These are phyloP conservation scores for Viola pubescens DNA, from an alignment of 441 rosid genomes.

Conservation along the genomic window DNA sequence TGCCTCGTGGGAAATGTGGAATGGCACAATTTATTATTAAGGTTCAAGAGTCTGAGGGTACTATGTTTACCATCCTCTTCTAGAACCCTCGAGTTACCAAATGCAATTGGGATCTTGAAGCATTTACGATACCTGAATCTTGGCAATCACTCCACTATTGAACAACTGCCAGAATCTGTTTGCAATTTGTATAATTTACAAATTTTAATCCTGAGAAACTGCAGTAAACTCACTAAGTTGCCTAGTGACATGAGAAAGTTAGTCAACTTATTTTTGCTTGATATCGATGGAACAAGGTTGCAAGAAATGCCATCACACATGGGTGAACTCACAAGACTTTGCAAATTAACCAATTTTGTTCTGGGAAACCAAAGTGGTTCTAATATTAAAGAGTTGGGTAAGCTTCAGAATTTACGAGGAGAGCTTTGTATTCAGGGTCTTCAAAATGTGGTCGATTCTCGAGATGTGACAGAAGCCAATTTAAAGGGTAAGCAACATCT, in stretches of 20 bases:
- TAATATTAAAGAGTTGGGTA: constrained; percentile 1
- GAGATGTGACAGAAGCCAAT: constrained; percentile 2
- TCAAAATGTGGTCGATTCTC: not conserved
- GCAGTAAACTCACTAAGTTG: constrained; percentile 12
- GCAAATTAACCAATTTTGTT: not conserved
- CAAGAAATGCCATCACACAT: constrained; percentile 24
- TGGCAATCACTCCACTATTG: not conserved
- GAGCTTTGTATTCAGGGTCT: constrained; percentile 1
- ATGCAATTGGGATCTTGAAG: constrained; percentile 20
- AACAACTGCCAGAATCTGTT: constrained; percentile 19
- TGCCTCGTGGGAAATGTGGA: too few relatives aligned
- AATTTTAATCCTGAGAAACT: constrained; percentile 17
- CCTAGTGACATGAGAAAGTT: constrained; percentile 19
- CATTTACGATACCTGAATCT: constrained; percentile 9
- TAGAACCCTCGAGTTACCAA: not conserved
- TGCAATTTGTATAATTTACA: constrained; percentile 20
- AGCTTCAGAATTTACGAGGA: not conserved
- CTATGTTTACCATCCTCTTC: not conserved
- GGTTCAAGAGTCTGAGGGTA: not conserved
- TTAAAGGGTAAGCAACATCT: constrained; percentile 10
- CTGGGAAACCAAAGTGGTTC: constrained; percentile 6
- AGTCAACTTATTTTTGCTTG: not conserved
- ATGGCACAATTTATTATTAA: not conserved
- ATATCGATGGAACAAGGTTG: constrained; percentile 15
- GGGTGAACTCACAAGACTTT: not conserved